Base-by-base conservation (phyloP, 2,329 filamentous ascomycete genomes). In the Camptophora hylomeconis region DNA sequence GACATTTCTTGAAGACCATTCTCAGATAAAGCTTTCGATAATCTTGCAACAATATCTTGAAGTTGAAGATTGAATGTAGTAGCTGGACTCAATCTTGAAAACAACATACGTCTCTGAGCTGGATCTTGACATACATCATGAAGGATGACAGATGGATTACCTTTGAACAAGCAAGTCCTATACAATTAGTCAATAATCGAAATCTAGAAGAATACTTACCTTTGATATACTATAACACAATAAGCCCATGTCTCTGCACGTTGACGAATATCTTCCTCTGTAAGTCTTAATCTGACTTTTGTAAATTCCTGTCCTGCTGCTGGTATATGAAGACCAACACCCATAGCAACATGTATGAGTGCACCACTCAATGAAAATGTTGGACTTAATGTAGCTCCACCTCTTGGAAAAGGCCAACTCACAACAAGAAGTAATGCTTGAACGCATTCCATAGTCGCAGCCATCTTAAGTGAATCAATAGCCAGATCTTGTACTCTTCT, bases 301-400 rank as follows among this genome's bases (percentile, higher is more conserved):
- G 49, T 51, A 28, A 58, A 60, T 16, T 60, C 56, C 29, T 59
- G 54, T 30, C 52, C 54, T 3, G 54, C 53, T 39, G 56, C 50
- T 0, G 56, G 56, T 5, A 58, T 52, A 33, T 60, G 56, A 5
- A 58, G 38, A 1, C 56, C 56, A 26, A 58, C 52, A 35, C 56
- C 52, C 52, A 58, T 59, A 8, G 55, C 55, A 25, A 56, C 46
- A 26, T 60, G 55, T n/a, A 60, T 25, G 8, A 58, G 32, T 28
- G 52, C 45, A 0, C 53, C 56, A 19, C 46, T 48, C 10, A 59
- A 29, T 1, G 53, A 46, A 16, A 55, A 60, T 0, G 45, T 48
- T 13, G 51, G 33, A 28, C 59, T 54, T 1, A 49, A 39, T 10
- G 41, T 44, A n/a, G 31, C 37, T 6, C 41, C 45, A 3, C 49